Evolutionary conservation across 2,329 filamentous ascomycete species (phyloP).

Genomic region (Fusarium sp.): DNA sequence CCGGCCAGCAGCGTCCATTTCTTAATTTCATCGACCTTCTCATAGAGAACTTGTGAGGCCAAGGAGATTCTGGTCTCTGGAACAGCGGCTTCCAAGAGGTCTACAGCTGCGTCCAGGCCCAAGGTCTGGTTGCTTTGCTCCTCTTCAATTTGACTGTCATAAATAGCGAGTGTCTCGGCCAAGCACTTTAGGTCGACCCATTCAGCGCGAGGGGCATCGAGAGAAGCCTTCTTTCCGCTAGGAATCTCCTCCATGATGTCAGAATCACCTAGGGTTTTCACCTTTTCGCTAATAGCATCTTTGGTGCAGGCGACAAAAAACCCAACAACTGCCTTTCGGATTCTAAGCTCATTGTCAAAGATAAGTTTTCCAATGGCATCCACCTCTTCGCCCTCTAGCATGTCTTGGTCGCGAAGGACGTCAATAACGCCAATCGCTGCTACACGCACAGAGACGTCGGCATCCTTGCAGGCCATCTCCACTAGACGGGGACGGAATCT

Average conservation of each 20-base stretch:
- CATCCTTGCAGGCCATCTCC: slow-evolving; percentile 91
- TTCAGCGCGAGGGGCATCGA: slow-evolving; percentile 78
- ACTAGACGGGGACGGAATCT: slow-evolving; percentile 87
- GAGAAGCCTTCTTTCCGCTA: slow-evolving; percentile 78
- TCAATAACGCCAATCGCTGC: slow-evolving; percentile 85
- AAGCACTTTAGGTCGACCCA: slow-evolving; percentile 96
- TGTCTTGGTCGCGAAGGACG: slow-evolving; percentile 81
- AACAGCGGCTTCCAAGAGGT: slow-evolving; percentile 71
- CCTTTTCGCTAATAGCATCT: slow-evolving; percentile 81
- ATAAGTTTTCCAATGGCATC: slow-evolving; percentile 88
- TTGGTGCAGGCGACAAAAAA: slow-evolving; percentile 93
- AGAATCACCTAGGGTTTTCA: slow-evolving; percentile 86
- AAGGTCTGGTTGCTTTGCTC: slow-evolving; percentile 62
- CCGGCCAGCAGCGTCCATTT: slow-evolving; percentile 91
- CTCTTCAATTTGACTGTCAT: slow-evolving; percentile 77
- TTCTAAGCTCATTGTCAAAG: slow-evolving; percentile 85
- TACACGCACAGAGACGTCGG: slow-evolving; percentile 83
- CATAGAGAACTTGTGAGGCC: slow-evolving; percentile 86
- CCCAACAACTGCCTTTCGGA: slow-evolving; percentile 87
- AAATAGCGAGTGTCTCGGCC: slow-evolving; percentile 83
- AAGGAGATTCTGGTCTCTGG: slow-evolving; percentile 86
- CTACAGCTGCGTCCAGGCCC: slow-evolving; percentile 63
- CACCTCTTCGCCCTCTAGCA: slow-evolving; percentile 92
- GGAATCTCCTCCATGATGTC: slow-evolving; percentile 80
- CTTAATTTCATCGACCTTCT: slow-evolving; percentile 81